Evolutionary conservation across 1,284 basidiomycete genomes (phyloP), one percentile per base, ranked within the genome.

Genomic region (Takashimella koratensis): DNA sequence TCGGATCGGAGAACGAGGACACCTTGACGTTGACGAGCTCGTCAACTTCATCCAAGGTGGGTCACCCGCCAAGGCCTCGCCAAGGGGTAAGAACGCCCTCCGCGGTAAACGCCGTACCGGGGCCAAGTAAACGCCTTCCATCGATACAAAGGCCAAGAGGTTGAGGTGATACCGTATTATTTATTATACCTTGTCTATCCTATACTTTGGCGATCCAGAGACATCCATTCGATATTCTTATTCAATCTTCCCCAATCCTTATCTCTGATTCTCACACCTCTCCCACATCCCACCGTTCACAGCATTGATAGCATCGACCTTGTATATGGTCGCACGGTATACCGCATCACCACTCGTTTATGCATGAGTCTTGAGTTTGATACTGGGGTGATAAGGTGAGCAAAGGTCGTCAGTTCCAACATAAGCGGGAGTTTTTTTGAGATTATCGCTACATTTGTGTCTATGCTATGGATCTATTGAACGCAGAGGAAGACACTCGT

Each of bases 11-110:
- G 66, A 71, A 49, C 66, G 64, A 51, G 74, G 71, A 4, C 65
- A 72, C 46, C 47, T 74, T 53, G 72, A 70, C 52, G 66, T 79
- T 23, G 77, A 79, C 49, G 76, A 76, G 53, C 67, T 79, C 47
- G 77, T 78, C 61, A 69, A 71, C 53, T 79, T 71, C 62, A 77
- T 78, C 58, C 71, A 76, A 58, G 72, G 74, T 57, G 62, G 65
- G 48, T 51, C 53, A 43, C 58, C 54, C n/a, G 48, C 57, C 40
- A 60, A 59, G 49, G 47, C 59, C 3, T 24, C 62, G 10, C 46
- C 58, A 27, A 59, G 72, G 30, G 67, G 67, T 23, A 75, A 75
- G 66, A 74, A 74, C 56, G 66, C 61, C 19, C 57, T 76, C 43
- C 65, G 74, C 26, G 75, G 73, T 23, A 76, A 76, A 64, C 66